Evolutionary conservation across 2,329 filamentous ascomycete genomes (phyloP), one percentile per base, ranked within the genome.

Genomic region (Alternaria metachromatica): DNA sequence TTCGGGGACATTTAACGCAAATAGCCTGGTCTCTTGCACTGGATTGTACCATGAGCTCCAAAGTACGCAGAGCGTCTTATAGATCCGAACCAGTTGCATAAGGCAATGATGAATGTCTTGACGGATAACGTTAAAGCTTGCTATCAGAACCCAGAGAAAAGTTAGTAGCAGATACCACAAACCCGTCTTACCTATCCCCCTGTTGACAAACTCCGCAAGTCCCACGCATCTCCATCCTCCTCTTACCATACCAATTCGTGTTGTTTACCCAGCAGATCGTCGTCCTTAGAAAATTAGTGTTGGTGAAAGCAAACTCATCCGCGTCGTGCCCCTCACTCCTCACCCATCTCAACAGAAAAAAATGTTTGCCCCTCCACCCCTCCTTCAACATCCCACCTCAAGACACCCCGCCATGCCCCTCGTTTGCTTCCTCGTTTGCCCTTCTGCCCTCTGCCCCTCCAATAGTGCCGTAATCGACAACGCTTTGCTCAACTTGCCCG

Each of bases 391-490:
- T 23, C 48, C 46, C 46, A 30, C 46, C 12, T 20, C 25, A 25
- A 46, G 12, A 50, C 49, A 53, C 49, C 49, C 49, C 49, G 49
- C 49, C 28, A 53, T 53, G 49, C 49, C 49, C 49, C 49, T 53
- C 49, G 30, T 53, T 50, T 53, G 49, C 49, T 33, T 37, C 28
- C 33, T 53, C 49, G 20, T 33, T 18, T 53, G 28, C 2, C 43
- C 18, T 41, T 41, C 37, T 41, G 37, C 30, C 20, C 23, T 37
- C 49, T 53, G 49, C 49, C 49, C 49, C 49, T 53, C 49, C 49
- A 53, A 37, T 37, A 53, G 49, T 53, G 49, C 49, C 30, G 49
- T 53, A 53, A 53, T 37, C 49, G 49, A 53, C 49, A 53, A n/a
- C 49, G 12, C 23, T 11, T 41, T 53, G 49, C 49, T 53, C 49